Evolutionary conservation across 148 eudicot genomes (phyloP).

Genomic region (Hydrangea macrophylla): DNA sequence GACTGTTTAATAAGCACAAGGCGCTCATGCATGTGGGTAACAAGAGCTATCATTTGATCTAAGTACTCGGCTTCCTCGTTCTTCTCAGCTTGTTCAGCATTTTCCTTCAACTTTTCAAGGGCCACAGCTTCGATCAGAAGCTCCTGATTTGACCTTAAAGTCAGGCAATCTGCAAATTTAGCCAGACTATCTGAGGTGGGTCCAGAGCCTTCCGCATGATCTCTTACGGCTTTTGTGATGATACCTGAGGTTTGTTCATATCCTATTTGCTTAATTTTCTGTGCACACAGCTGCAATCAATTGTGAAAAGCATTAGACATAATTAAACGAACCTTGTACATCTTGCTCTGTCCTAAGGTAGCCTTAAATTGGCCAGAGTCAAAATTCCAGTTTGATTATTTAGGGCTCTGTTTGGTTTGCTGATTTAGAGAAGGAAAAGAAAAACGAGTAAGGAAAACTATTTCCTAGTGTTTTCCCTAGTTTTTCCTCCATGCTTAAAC

Average conservation of each 20-base stretch:
- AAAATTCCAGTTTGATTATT: too few relatives aligned
- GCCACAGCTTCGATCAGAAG: conserved; percentile 94
- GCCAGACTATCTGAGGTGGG: conserved; percentile 58
- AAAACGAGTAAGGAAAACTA: too few relatives aligned
- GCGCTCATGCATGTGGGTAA: conserved; percentile 77
- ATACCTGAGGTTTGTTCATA: conserved; percentile 39
- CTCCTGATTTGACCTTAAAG: conserved; percentile 77
- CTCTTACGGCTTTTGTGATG: conserved; percentile 55
- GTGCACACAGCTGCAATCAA: conserved; percentile 38
- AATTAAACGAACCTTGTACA: background rate
- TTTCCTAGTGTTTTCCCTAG: too few relatives aligned
- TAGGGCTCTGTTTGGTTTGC: too few relatives aligned
- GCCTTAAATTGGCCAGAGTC: background rate
- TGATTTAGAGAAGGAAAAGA: too few relatives aligned
- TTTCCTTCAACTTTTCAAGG: conserved; percentile 88
- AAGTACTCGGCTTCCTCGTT: conserved; percentile 66
- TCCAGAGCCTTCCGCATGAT: conserved; percentile 60
- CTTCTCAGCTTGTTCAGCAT: conserved; percentile 90
- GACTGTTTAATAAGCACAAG: conserved; percentile 72
- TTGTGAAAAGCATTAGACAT: background rate
- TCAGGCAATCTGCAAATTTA: conserved; percentile 59
- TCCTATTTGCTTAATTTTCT: conserved; percentile 38
- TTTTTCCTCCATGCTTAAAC: too few relatives aligned
- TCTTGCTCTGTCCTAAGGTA: background rate
- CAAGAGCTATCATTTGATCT: conserved; percentile 69